Base-by-base conservation (phyloP, 225 moss, liverwort and hornwort species). In the Takakia lepidozioides region DNA sequence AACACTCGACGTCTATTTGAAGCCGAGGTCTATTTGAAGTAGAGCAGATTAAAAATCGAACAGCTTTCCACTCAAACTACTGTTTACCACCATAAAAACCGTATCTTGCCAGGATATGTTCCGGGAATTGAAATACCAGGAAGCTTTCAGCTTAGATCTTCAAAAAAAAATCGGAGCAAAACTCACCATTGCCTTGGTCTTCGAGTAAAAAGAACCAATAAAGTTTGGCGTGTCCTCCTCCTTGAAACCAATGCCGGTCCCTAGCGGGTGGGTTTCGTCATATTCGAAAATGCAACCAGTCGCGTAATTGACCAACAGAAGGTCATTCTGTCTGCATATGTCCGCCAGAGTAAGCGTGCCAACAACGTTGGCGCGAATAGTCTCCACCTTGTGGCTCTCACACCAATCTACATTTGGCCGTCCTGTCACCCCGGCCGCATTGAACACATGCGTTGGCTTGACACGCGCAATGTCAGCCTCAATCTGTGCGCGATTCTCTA, bases 361-460 rank as follows among this genome's bases (percentile, higher is more conserved):
- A 27, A 62, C 56, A 4, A 68, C 68, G 55, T 68, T 68, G 24
- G 68, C 61, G 16, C 68, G 23, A 16, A 68, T 68, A 11, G 68
- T 68, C 22, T 68, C 68, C 1, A 34, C 19, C 36, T 56, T 68
- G 68, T 68, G 68, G 7, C 49, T 62, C 56, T 68, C 68, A 22
- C 68, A 68, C 68, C 68, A 68, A 35, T 68, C 68, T 26, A 68
- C 68, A 49, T 68, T 68, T 38, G 68, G 68, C 10, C 68, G 68
- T 15, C 68, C 68, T 1, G 68, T 68, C 26, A 68, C 68, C 20
- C 68, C 68, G 1, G 68, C 68, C 4, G 68, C 68, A 30, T 68
- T 68, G 68, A 68, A 68, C 10, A 68, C 61, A 27, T 68, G 68
- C n/a, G 68, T 61, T 2, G 68, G 68, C 56, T 62, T 57, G 51